Evolutionary conservation across 257 asterid species (phyloP), one percentile per base, ranked within the genome.

Genomic region (Cruciata laevipes): DNA sequence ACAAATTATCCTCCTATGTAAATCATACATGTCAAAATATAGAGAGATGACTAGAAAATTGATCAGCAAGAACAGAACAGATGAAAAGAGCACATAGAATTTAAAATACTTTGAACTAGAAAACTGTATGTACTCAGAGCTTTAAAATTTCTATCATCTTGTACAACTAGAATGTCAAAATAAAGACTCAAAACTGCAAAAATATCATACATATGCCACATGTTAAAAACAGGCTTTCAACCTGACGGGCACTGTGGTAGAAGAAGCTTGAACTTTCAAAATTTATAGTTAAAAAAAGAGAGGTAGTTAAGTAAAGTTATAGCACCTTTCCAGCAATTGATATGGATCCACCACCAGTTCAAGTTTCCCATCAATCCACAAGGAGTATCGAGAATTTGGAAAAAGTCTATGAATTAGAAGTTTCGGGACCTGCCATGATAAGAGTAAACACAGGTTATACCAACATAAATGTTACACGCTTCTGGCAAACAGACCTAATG

Each of bases 311-410:
- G 55, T 4, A 47, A 47, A 17, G n/a, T 47, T 47, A 7, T 23
- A 11, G 18, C 30, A 31, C 99, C 97, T 86, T 82, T 94, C 99
- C 63, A 94, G 95, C 74, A 90, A 71, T 78, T 86, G 99, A 85
- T 87, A 90, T 37, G 99, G 99, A 77, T 94, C 98, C 75, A 79
- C 91, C 69, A 88, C 85, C 24, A 94, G 99, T 82, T 83, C 85
- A 69, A 94, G 98, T 81, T 94, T 94, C 67, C 95, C 98, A 76
- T 94, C 99, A 71, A 94, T 84, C 99, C 99, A 94, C 71, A 94
- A 74, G 67, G 99, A 94, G 80, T 73, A 90, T 44, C 97, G 85
- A 55, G 87, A 78, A 63, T 88, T 94, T 25, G 97, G 95, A 76
- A 94, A 90, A 69, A 94, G 96, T 75, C 99, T 84, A 75, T 94